Evolutionary conservation across 2,329 filamentous ascomycete species (phyloP).

Genomic region (Pestalotiopsis sp.): DNA sequence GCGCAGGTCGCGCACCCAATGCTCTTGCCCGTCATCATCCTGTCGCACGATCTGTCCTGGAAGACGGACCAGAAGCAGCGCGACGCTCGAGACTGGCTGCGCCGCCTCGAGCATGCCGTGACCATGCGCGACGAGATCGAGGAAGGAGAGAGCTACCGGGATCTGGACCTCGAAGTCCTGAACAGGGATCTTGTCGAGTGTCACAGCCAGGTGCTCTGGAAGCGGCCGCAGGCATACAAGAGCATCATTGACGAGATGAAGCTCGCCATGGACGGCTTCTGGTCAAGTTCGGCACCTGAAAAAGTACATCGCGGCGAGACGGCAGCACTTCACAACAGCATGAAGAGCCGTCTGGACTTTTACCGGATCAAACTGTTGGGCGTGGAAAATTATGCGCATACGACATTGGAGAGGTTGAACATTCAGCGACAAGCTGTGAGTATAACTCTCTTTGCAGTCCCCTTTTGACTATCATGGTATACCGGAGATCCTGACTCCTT

Average conservation of each 20-base stretch:
- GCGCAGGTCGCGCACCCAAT: conserved; percentile 57
- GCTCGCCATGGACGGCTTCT: conserved; percentile 48
- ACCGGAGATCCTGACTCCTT: neutral
- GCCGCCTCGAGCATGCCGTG: conserved; percentile 62
- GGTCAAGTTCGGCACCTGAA: conserved; percentile 12
- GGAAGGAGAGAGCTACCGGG: conserved; percentile 53
- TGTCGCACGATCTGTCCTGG: conserved; percentile 58
- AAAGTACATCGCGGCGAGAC: conserved; percentile 14
- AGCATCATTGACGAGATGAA: conserved; percentile 54
- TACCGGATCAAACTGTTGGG: conserved; percentile 63
- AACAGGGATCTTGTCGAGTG: conserved; percentile 66
- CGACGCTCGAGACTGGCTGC: conserved; percentile 63
- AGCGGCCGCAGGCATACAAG: conserved; percentile 62
- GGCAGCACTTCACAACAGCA: conserved; percentile 48
- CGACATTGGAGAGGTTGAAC: conserved; percentile 60
- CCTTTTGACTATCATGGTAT: neutral
- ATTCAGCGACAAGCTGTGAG: conserved; percentile 63
- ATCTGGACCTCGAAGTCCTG: conserved; percentile 60
- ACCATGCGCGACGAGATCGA: conserved; percentile 63
- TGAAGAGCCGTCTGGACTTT: conserved; percentile 58
- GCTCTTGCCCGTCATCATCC: conserved; percentile 59
- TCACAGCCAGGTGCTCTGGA: conserved; percentile 64
- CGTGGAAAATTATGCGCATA: conserved; percentile 64
- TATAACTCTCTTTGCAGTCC: conserved; percentile 12
- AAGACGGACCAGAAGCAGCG: conserved; percentile 64